phyloP scores from a whole-genome alignment of 2,329 filamentous ascomycete genomes.

The Aspergillus sp. region DNA sequence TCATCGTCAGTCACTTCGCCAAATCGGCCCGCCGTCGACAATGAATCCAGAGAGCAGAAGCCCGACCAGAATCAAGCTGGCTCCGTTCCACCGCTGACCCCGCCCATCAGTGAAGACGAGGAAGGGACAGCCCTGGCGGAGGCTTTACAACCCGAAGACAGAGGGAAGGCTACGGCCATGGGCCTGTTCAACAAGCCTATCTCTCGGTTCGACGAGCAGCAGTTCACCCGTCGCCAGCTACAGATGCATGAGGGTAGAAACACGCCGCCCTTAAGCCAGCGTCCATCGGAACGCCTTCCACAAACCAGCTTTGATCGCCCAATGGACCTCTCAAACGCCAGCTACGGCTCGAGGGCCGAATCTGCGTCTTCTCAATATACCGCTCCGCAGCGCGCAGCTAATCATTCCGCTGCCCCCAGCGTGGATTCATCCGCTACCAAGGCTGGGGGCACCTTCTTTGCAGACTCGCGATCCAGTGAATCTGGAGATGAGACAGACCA shows the following conservation, averaged over 20 bases:
- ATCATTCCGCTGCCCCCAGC: constrained; percentile 17
- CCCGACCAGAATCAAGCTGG: constrained; percentile 9
- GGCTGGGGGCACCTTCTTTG: constrained; percentile 24
- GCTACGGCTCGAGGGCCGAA: constrained; percentile 27
- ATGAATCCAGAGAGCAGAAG: constrained; percentile 19
- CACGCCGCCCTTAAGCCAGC: constrained; percentile 40
- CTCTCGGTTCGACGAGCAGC: constrained; percentile 71
- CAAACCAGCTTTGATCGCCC: constrained; percentile 16
- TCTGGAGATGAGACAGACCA: constrained; percentile 28
- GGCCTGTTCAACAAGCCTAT: constrained; percentile 63
- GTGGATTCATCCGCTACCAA: constrained; percentile 21
- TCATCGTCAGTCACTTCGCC: constrained; percentile 31
- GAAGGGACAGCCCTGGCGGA: constrained; percentile 53
- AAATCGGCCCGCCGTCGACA: constrained; percentile 30
- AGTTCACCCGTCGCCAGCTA: constrained; percentile 71
- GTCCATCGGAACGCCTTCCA: constrained; percentile 18
- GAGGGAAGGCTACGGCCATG: constrained; percentile 70
- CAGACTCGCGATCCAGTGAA: constrained; percentile 29
- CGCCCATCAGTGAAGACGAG: constrained; percentile 61
- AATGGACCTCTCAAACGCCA: constrained; percentile 28
- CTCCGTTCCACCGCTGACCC: constrained; percentile 52
- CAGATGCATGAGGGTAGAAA: constrained; percentile 70
- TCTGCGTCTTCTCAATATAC: constrained; percentile 32
- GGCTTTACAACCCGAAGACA: constrained; percentile 63
- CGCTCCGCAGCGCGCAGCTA: constrained; percentile 16